A percentile compares a stretch with the other conserved stretches of the same genome.
These are phyloP conservation scores for Rhizoclosmatium globosum DNA, from an alignment of 192 early-diverging fungal genomes.

Conservation along the genomic window DNA sequence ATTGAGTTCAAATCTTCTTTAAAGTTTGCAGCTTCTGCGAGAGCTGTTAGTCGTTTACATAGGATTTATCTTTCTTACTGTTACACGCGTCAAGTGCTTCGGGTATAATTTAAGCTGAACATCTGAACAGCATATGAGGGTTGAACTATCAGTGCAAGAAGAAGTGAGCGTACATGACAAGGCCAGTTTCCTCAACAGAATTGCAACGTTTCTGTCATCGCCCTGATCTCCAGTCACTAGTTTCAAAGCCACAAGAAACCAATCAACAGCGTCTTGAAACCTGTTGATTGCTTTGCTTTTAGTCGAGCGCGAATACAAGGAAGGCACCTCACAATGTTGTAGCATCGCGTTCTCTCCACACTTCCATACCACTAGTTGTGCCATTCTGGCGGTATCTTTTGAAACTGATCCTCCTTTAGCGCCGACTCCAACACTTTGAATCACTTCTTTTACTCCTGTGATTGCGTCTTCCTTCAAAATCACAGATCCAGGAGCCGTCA, in stretches of 20 bases:
- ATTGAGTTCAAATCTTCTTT: constrained; percentile 8
- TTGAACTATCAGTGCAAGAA: too few relatives aligned
- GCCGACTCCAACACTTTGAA: not conserved
- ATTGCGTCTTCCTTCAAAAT: constrained; percentile 11
- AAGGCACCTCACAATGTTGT: constrained; percentile 18
- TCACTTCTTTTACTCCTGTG: constrained; percentile 3
- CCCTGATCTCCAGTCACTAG: constrained; percentile 8
- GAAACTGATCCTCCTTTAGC: not conserved
- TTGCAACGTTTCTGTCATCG: constrained; percentile 23
- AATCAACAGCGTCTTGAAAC: constrained; percentile 33
- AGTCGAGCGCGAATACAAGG: too few relatives aligned
- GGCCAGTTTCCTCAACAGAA: constrained; percentile 22
- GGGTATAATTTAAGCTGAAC: constrained; percentile 15
- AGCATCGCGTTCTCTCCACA: constrained; percentile 27
- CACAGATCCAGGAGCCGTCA: not conserved
- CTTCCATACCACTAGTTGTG: constrained; percentile 34
- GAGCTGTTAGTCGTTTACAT: too few relatives aligned
- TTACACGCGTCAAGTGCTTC: constrained; percentile 8
- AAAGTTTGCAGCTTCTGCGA: not conserved
- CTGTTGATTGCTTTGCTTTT: too few relatives aligned
- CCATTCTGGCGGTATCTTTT: constrained; percentile 10
- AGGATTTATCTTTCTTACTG: too few relatives aligned
- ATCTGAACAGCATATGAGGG: constrained; percentile 5
- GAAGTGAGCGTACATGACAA: not conserved
- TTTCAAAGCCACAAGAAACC: constrained; percentile 30